Evolutionary conservation across 768 basidiomycete genomes (phyloP), one percentile per base, ranked within the genome.

Genomic region (Collybia mongolica): DNA sequence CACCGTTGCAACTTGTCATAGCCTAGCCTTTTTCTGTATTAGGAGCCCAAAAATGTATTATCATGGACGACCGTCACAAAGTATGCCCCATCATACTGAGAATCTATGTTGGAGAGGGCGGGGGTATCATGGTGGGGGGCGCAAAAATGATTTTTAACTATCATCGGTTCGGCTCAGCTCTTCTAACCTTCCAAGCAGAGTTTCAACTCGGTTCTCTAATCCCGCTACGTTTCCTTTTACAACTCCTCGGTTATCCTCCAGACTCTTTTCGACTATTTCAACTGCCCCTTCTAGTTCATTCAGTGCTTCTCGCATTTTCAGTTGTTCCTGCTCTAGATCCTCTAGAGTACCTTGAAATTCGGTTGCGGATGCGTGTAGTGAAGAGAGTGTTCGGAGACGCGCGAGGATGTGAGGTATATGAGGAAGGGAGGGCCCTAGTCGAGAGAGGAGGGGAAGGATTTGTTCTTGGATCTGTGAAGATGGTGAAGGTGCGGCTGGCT

Each of bases 381-480:
- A 63, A 7, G 90, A 84, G 3, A 99, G 75, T 8, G 93, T 94
- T 35, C 91, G 83, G 32, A 99, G 69, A 12, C 96, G 89, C 3
- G 89, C 83, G 20, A 99, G 79, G 19, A 99, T 87, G 57, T 97
- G 93, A 1, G 95, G 90, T 39, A 92, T 88, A 55, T 91, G 89
- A 0, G 90, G 87, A 1, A 92, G 74, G 0, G 83, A 76, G 0
- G 88, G 90, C 3, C 79, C 79, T 0, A 92, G 81, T 17, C 88
- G 81, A 20, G 82, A 76, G 15, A 92, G 75, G 43, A 88, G 63
- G 0, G 90, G 88, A 0, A 88, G 66, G 11, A 91, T 65, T 39
- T 85, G 81, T 40, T 90, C 88, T 44, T 76, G 74, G 20, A 73
- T 60, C 29, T 63, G 63, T 22, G 63, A 52, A 46, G 54, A 37